Conservation (phyloP, 257 asterid genomes). For the Penstemon eatonii region DNA sequence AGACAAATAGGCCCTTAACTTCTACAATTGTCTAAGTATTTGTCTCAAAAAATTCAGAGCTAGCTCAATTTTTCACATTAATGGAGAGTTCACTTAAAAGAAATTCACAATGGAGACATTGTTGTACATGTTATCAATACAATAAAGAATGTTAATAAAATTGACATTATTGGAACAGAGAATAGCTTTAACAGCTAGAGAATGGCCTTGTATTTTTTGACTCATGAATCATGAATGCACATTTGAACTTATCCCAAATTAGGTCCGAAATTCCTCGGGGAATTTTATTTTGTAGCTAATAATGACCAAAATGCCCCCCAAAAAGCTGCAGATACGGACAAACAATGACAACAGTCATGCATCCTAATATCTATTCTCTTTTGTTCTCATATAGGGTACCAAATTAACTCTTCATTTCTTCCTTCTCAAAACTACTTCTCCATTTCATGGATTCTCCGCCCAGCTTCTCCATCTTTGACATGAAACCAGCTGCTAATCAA, state of each 20-base stretch:
- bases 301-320: slow-evolving; percentile 46
- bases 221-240: slow-evolving; percentile 26
- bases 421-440: background rate
- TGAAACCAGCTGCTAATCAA: background rate
- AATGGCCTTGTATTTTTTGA: too few species aligned
- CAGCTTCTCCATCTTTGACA: slow-evolving; percentile 24
- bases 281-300: background rate
- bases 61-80: too few species aligned
- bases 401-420: background rate
- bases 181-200: background rate
- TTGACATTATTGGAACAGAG: slow-evolving; percentile 16
- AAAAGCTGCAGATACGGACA: slow-evolving; percentile 58
- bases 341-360: slow-evolving; percentile 38
- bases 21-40: too few species aligned
- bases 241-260: slow-evolving; percentile 42
- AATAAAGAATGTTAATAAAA: slow-evolving; percentile 24
- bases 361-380: slow-evolving; percentile 46
- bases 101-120: too few species aligned
- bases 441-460: slow-evolving; percentile 42
- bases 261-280: slow-evolving; percentile 24
- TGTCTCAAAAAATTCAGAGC: too few species aligned
- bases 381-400: slow-evolving; percentile 36
- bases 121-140: too few species aligned
- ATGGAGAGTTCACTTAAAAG: too few species aligned
- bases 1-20: too few species aligned